Conservation (phyloP, 2,329 filamentous ascomycete species). For the Aureobasidium leucospermi region DNA sequence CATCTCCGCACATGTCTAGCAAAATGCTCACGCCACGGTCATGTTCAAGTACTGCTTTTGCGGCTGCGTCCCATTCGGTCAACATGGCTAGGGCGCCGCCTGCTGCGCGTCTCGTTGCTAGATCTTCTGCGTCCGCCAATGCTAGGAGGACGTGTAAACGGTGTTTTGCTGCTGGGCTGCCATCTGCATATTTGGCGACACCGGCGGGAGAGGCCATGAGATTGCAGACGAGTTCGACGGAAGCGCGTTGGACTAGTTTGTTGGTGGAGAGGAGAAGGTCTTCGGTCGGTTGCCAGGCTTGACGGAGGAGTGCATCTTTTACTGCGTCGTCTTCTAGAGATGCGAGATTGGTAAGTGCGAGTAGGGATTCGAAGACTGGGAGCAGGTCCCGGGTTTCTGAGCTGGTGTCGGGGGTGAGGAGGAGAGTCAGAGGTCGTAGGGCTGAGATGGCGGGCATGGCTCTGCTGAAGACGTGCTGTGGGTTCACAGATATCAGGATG, state of each 20-base stretch:
- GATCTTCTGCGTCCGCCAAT: slow-evolving; percentile 77
- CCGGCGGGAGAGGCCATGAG: slow-evolving; percentile 64
- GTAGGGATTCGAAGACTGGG: slow-evolving; percentile 80
- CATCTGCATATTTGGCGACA: slow-evolving; percentile 62
- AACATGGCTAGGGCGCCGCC: slow-evolving; percentile 83
- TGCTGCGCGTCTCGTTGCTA: slow-evolving; percentile 70
- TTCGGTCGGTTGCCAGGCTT: slow-evolving; percentile 69
- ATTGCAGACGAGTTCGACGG: slow-evolving; percentile 87
- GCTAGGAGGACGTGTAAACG: slow-evolving; percentile 79
- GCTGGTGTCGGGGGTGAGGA: slow-evolving; percentile 59
- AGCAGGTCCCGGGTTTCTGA: slow-evolving; percentile 65
- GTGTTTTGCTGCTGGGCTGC: slow-evolving; percentile 58
- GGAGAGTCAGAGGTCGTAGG: slow-evolving; percentile 71
- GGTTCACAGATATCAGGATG: slow-evolving; percentile 62
- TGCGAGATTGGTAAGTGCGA: slow-evolving; percentile 90
- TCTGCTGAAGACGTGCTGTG: slow-evolving; percentile 70
- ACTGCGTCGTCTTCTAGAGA: slow-evolving; percentile 59
- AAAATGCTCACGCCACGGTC: slow-evolving; percentile 69
- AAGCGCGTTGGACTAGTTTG: slow-evolving; percentile 67
- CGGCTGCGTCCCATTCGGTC: slow-evolving; percentile 68
- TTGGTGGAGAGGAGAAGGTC: slow-evolving; percentile 76
- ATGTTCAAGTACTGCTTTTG: slow-evolving; percentile 61
- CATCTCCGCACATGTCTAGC: slow-evolving; percentile 70
- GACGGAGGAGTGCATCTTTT: slow-evolving; percentile 62
- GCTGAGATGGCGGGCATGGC: slow-evolving; percentile 66